Base-by-base conservation (phyloP, 495 filamentous ascomycete species). In the Lophiotrema nucula region DNA sequence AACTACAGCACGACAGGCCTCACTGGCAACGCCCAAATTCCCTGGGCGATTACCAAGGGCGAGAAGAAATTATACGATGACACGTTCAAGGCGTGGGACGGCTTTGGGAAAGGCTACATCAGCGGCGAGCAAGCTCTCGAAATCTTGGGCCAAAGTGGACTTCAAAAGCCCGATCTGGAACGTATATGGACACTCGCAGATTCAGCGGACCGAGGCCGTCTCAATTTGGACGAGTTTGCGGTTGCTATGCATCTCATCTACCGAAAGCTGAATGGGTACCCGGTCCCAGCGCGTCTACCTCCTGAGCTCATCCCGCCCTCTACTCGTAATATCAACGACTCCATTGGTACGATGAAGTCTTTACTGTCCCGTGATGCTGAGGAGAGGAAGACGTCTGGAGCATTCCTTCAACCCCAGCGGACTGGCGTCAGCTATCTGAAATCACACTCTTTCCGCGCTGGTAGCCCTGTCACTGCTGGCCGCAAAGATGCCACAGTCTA, bases 161-260 rank as follows among this genome's bases (percentile, higher is more conserved):
- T 97, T 44, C 89, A 90, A 22, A 91, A 92, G 66, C 73, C 85
- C 19, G 93, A 97, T 60, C 76, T 99, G 28, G 95, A 97, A 75
- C 81, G 84, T 26, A 85, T 97, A 59, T 99, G 95, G 95, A 97
- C 93, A 23, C 75, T 99, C 23, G 89, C 92, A 5, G 95, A 99
- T 70, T 85, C 93, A 23, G 82, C 89, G 50, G 96, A 99, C 72
- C 90, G 88, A 66, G 95, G 95, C 12, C 84, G 90, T 56, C 81
- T 99, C 3, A 91, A 99, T 60, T 86, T 97, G 73, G 95, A 99
- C 70, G 95, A 99, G 67, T 99, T 99, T 70, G 92, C 95, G 16
- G 92, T 99, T 35, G 92, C 89, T 5, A 99, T 99, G 93, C 95
- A 99, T 80, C 75, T 99, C 70, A 97, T 99, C 52, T 99, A 97